Evolutionary conservation across 192 early-diverging fungal genomes (phyloP).

Genomic region (Podila epicladia): DNA sequence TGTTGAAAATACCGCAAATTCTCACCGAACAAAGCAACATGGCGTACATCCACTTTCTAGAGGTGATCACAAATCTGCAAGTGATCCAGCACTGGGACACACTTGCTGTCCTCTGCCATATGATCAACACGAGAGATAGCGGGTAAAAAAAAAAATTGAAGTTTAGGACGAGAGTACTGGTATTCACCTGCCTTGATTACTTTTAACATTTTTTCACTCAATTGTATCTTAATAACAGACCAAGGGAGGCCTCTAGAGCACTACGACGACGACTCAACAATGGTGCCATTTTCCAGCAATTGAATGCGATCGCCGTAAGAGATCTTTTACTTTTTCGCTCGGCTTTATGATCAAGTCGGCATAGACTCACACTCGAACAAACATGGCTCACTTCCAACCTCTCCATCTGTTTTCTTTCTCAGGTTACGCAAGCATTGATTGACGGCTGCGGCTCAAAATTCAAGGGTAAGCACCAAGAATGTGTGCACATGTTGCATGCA

Average conservation of each 20-base stretch:
- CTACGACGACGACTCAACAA: constrained; percentile 15
- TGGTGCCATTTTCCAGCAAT: constrained; percentile 20
- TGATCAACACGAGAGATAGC: background rate
- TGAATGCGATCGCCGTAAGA: constrained; percentile 35
- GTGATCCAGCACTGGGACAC: background rate
- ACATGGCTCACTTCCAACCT: background rate
- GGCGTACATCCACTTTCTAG: background rate
- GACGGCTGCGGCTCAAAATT: constrained; percentile 12
- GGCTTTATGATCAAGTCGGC: background rate
- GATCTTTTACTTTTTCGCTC: background rate
- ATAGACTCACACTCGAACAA: background rate
- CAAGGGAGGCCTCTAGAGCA: constrained; percentile 30
- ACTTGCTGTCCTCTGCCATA: background rate
- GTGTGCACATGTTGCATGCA: background rate
- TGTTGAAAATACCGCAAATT: too few species aligned
- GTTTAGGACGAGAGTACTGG: background rate
- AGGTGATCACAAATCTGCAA: background rate
- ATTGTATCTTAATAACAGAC: background rate
- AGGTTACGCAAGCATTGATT: constrained; percentile 11
- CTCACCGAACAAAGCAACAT: background rate
- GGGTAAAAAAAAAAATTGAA: constrained; percentile 4
- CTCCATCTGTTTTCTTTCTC: background rate
- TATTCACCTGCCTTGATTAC: background rate
- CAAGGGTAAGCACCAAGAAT: background rate
- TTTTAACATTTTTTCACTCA: background rate